Conservation (phyloP, 371 early-diverging fungal species). For the Gilbertella persicaria region DNA sequence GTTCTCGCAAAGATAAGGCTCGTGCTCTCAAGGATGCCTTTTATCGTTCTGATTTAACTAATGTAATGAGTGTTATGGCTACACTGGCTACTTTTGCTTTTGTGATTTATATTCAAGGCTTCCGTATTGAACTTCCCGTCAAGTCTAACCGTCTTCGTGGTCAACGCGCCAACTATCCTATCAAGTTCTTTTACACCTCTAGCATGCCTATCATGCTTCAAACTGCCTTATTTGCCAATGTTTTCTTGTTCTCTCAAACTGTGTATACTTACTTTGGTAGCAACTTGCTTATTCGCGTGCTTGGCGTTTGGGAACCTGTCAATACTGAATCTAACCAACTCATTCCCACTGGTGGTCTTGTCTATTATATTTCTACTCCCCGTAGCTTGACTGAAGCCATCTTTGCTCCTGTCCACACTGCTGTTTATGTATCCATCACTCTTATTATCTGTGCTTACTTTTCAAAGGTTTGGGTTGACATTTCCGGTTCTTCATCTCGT, state of each 20-base stretch:
- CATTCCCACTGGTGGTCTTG: constrained; percentile 92
- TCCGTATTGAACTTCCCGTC: constrained; percentile 99
- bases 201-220: constrained; percentile 99
- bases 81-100: constrained; percentile 92
- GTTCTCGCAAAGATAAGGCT: constrained; percentile 96
- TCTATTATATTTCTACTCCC: constrained; percentile 98
- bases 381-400: constrained; percentile 81
- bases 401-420: constrained; percentile 93
- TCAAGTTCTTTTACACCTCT: constrained; percentile 99
- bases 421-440: constrained; percentile 93
- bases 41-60: constrained; percentile 96
- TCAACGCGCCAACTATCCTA: constrained; percentile 96
- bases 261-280: constrained; percentile 95
- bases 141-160: constrained; percentile 97
- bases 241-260: constrained; percentile 96
- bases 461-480: constrained; percentile 99
- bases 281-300: constrained; percentile 88
- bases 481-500: constrained; percentile 96
- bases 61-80: constrained; percentile 91
- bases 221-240: constrained; percentile 94
- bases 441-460: constrained; percentile 94
- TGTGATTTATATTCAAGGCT: constrained; percentile 99
- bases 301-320: constrained; percentile 97
- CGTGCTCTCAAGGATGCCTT: constrained; percentile 98
- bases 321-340: constrained; percentile 86